Evolutionary conservation across 2,329 filamentous ascomycete genomes (phyloP).

Genomic region (Calonectria pseudoreteaudii): DNA sequence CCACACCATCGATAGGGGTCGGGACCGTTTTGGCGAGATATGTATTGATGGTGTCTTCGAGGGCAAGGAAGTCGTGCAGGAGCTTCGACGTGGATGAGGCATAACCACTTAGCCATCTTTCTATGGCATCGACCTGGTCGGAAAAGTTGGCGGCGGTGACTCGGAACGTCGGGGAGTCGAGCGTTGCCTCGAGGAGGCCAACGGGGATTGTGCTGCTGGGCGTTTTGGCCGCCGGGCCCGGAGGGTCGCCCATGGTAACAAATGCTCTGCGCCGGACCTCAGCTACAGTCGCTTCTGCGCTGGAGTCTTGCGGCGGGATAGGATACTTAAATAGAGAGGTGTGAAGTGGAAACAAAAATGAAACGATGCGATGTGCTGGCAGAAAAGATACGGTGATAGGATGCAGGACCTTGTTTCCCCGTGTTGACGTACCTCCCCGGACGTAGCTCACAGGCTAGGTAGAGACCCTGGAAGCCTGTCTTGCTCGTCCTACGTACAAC

Average conservation of each 20-base stretch:
- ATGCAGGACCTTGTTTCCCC: conserved; percentile 27
- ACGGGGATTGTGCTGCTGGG: conserved; percentile 70
- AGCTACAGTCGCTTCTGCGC: conserved; percentile 43
- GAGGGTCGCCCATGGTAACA: conserved; percentile 37
- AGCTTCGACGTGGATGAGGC: conserved; percentile 66
- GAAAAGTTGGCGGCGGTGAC: conserved; percentile 87
- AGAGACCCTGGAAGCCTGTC: conserved; percentile 8
- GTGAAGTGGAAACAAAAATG: conserved; percentile 23
- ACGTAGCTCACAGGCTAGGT: conserved; percentile 2
- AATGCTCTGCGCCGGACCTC: conserved; percentile 34
- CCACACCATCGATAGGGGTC: conserved; percentile 81
- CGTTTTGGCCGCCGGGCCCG: conserved; percentile 34
- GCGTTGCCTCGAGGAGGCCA: conserved; percentile 90
- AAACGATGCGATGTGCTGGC: conserved; percentile 34
- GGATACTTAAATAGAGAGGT: conserved; percentile 31
- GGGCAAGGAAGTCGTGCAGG: conserved; percentile 72
- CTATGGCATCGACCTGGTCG: conserved; percentile 91
- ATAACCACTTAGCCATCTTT: conserved; percentile 86
- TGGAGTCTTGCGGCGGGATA: conserved; percentile 37
- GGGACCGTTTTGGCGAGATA: conserved; percentile 84
- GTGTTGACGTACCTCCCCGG: conserved; percentile 29
- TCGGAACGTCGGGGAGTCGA: conserved; percentile 96
- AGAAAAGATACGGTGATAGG: conserved; percentile 30
- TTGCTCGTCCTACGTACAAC: conserved; percentile 12
- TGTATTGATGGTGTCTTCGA: conserved; percentile 83